These are phyloP conservation scores for Coemansia sp. DNA, from an alignment of 192 early-diverging fungal species.

Conservation along the genomic window DNA sequence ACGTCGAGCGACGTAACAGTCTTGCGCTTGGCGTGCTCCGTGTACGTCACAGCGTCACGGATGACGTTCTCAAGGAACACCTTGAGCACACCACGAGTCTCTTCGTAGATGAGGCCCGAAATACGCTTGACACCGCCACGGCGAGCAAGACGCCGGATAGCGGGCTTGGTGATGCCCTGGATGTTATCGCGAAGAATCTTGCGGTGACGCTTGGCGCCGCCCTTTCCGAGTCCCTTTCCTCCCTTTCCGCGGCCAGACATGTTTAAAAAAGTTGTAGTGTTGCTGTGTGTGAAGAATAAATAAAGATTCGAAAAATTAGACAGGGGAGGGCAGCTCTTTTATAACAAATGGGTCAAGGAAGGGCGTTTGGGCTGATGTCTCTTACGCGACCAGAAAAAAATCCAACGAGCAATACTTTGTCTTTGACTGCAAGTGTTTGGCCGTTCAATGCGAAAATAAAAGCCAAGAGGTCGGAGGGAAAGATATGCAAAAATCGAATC, in stretches of 20 bases:
- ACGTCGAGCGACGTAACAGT: constrained; percentile 99
- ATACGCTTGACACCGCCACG: constrained; percentile 99
- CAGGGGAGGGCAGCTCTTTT: too few relatives aligned
- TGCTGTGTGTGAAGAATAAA: neutral
- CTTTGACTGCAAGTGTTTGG: too few relatives aligned
- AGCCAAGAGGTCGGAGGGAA: too few relatives aligned
- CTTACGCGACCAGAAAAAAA: too few relatives aligned
- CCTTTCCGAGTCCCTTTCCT: constrained; percentile 99
- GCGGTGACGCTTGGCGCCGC: constrained; percentile 99
- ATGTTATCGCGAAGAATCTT: constrained; percentile 99
- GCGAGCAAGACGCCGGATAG: constrained; percentile 97
- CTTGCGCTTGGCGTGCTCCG: constrained; percentile 88
- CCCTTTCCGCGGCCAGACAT: constrained; percentile 99
- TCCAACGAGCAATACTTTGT: too few relatives aligned
- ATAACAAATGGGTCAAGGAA: too few relatives aligned
- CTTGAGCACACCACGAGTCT: constrained; percentile 97
- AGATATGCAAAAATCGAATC: constrained; percentile 13
- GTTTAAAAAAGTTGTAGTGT: constrained; percentile 9
- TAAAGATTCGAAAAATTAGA: too few relatives aligned
- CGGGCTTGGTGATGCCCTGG: constrained; percentile 95
- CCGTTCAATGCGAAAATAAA: too few relatives aligned
- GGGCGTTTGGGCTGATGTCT: too few relatives aligned
- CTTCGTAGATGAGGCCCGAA: constrained; percentile 99
- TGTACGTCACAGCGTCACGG: constrained; percentile 98
- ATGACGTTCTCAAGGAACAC: constrained; percentile 99